Conservation (phyloP, 352 stramenopile species). For the Blastocystis sp. region DNA sequence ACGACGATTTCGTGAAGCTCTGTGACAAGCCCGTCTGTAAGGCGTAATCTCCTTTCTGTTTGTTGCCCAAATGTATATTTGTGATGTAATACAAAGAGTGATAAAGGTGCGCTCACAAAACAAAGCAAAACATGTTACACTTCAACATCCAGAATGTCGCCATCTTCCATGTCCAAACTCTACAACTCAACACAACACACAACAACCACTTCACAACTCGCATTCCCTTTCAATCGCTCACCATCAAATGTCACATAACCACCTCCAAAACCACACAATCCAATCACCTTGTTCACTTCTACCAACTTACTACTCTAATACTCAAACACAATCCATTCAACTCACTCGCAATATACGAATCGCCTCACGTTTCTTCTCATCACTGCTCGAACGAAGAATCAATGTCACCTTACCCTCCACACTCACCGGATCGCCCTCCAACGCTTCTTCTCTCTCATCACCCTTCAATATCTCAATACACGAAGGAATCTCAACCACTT, state of each 20-base stretch:
- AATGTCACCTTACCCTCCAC: constrained; percentile 18
- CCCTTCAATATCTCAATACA: background rate
- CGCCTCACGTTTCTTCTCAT: background rate
- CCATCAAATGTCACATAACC: constrained; percentile 32
- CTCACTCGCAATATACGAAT: background rate
- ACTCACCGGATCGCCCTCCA: background rate
- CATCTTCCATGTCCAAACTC: constrained; percentile 34
- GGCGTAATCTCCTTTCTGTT: constrained; percentile 12
- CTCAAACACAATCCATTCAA: background rate
- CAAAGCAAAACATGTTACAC: constrained; percentile 22
- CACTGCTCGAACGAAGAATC: constrained; percentile 12
- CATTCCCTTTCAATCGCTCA: background rate
- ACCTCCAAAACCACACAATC: background rate
- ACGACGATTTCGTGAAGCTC: constrained; percentile 8
- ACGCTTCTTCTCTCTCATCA: background rate
- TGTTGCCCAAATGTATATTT: background rate
- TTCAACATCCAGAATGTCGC: constrained; percentile 51
- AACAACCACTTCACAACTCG: background rate
- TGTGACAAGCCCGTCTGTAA: constrained; percentile 6
- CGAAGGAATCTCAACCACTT: background rate
- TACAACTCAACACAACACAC: background rate
- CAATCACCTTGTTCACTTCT: background rate
- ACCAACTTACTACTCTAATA: background rate
- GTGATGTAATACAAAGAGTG: background rate
- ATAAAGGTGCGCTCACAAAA: background rate